Base-by-base conservation (phyloP, 768 basidiomycete genomes). In the Podaxis rugospora region DNA sequence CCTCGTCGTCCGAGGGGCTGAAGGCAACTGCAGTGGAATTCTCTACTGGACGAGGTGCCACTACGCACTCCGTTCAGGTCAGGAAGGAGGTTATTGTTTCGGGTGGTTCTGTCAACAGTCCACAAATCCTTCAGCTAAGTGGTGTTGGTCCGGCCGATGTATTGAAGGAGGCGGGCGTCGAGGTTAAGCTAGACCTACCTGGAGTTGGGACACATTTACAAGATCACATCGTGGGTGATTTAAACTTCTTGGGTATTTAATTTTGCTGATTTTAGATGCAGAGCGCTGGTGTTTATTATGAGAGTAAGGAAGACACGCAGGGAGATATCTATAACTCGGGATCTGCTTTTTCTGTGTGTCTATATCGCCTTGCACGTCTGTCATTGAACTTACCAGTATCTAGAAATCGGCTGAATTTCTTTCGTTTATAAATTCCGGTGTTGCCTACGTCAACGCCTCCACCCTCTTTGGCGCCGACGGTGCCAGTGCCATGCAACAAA, bases 401-500 rank as follows among this genome's bases (percentile, higher is more conserved):
- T 46, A 76, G 72, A 69, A 73, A 68, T 66, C 72, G 6, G 46
- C 72, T 10, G 67, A 71, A 28, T 83, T 83, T 71, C 69, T 80
- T 47, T 86, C 86, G 2, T 85, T 83, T 70, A 73, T 88, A 64
- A 89, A 88, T 74, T 81, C 83, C 21, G 87, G 86, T 5, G 82
- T 82, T 32, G 82, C 83, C 28, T 89, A 87, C 67, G 73, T 83
- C 64, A 86, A 87, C 70, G 75, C 80, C 47, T 78, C 79, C 32
- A 71, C 69, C 42, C 76, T 85, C 35, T 76, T 85, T 61, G 78
- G 74, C 51, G 66, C 65, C 39, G 63, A 67, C 4, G 66, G 61
- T 32, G 61, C 62, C 39, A 28, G 40, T n/a, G 55, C 61, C 3
- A 62, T 71, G 21, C 47, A 58, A 18, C 44, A 55, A 16, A 55